These are phyloP conservation scores for Tulasnella sp. DNA, from an alignment of 768 basidiomycete genomes.

Conservation along the genomic window DNA sequence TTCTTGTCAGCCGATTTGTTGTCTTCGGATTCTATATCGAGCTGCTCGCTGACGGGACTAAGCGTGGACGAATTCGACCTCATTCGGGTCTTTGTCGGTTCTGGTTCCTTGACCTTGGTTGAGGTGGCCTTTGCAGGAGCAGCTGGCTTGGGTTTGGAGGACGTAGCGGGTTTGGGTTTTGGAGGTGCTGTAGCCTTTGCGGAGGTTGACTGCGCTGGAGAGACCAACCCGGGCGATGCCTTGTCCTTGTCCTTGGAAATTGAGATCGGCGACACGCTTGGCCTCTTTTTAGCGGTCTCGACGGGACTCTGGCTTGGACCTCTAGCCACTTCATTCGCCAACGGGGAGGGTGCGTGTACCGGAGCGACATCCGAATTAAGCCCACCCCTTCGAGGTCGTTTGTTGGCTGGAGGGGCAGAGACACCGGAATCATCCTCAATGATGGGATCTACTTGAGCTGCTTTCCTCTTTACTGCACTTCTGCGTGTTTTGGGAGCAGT, in stretches of 20 bases:
- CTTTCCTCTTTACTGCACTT: constrained; percentile 10
- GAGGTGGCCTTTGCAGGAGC: background rate
- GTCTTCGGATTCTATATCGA: background rate
- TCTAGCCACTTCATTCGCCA: constrained; percentile 5
- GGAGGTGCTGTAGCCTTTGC: background rate
- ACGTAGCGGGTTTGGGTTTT: background rate
- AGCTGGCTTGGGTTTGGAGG: background rate
- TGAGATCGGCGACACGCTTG: too few relatives aligned
- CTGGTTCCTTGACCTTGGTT: background rate
- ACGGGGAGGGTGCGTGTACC: constrained; percentile 9
- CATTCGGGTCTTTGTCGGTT: background rate
- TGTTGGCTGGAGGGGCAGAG: background rate
- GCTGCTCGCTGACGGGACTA: background rate
- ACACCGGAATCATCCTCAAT: background rate
- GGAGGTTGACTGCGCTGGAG: background rate
- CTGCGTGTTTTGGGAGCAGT: constrained; percentile 1
- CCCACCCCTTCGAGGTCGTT: constrained; percentile 8
- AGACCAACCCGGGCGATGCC: background rate
- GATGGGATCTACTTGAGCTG: background rate
- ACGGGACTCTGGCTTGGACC: background rate
- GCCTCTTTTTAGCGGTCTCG: constrained; percentile 1
- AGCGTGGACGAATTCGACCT: background rate
- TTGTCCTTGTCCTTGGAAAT: too few relatives aligned
- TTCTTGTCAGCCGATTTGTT: background rate
- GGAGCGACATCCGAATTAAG: background rate